Base-by-base conservation (phyloP, 371 early-diverging fungal genomes). In the Mortierella sp. region DNA sequence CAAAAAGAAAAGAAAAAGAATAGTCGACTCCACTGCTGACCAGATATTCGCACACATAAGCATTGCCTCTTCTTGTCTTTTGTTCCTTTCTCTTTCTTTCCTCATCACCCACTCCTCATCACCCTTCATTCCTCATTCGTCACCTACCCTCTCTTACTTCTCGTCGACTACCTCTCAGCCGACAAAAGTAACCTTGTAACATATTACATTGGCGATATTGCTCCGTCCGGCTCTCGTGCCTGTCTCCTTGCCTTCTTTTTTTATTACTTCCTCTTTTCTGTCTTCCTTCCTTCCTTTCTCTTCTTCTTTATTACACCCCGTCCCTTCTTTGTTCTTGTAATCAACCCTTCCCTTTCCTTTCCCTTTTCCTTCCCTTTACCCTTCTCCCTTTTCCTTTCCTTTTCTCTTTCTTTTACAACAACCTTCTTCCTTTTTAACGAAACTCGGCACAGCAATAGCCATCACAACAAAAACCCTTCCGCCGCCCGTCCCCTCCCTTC, bases 361-460 rank as follows among this genome's bases (percentile, higher is more conserved):
- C 31, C 16, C 16, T 16, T 31, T 13, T 5, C 31, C 14, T 29
- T 26, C 53, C 1, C 29, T 26, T 14, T 24, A 13, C 48, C 48
- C 22, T 66, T 47, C 11, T 3, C 10, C 45, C 29, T n/a, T 3
- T 48, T 45, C 37, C 19, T 11, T 34, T 4, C 66, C 52, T 44
- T 43, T 47, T 13, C 22, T 48, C 40, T 26, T 45, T 70, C n/a
- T 29, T 45, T 40, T 64, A n/a, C 64, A 64, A 40, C 64, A n/a
- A 64, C 41, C 45, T 69, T 43, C 29, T 37, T 69, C 39, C 29
- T 24, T 69, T 10, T 50, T 22, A 61, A 61, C 61, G 61, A 34
- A 61, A 52, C 40, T 44, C 34, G 45, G 52, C 43, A 29, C 39
- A 39, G 63, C 31, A 63, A 16, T 10, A 63, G 16, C 31, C 31